A percentile compares a stretch with the other conserved stretches of the same genome.
Evolutionary conservation across 2,329 filamentous ascomycete species (phyloP).

Genomic region (Hypomyces rosellus): DNA sequence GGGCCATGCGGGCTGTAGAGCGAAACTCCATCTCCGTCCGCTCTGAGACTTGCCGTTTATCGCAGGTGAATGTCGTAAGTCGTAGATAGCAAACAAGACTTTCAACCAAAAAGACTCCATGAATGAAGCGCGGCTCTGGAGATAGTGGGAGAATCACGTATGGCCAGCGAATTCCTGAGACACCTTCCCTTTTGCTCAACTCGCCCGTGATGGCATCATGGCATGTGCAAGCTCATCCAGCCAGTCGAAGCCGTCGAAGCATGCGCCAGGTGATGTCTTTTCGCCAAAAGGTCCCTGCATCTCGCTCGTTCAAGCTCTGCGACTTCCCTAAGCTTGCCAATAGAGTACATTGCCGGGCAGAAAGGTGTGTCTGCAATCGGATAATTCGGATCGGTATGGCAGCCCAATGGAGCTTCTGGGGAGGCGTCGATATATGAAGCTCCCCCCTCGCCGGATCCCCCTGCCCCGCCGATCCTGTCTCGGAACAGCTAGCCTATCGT

Average conservation of each 20-base stretch:
- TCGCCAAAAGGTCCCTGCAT: not conserved
- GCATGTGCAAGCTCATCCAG: not conserved
- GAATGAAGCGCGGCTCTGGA: no score
- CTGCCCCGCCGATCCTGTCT: not conserved
- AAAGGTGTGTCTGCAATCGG: not conserved
- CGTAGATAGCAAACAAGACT: no score
- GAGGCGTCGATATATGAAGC: no score
- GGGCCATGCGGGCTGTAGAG: no score
- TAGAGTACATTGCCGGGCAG: no score
- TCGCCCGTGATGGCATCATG: slow-evolving; percentile 3
- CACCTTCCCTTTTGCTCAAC: slow-evolving; percentile 7
- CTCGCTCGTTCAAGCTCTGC: no score
- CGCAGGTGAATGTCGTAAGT: no score
- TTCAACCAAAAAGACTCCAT: no score
- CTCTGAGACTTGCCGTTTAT: no score
- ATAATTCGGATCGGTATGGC: slow-evolving; percentile 5
- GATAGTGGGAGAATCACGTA: no score
- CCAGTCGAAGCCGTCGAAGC: not conserved
- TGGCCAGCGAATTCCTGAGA: not conserved
- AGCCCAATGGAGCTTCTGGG: not conserved
- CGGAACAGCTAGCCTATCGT: not conserved
- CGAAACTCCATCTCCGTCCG: no score
- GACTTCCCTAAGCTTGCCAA: no score
- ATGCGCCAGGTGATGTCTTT: not conserved
- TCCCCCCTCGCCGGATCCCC: not conserved